Conservation (phyloP, 2,329 filamentous ascomycete species). For the Aspergillus terreus region DNA sequence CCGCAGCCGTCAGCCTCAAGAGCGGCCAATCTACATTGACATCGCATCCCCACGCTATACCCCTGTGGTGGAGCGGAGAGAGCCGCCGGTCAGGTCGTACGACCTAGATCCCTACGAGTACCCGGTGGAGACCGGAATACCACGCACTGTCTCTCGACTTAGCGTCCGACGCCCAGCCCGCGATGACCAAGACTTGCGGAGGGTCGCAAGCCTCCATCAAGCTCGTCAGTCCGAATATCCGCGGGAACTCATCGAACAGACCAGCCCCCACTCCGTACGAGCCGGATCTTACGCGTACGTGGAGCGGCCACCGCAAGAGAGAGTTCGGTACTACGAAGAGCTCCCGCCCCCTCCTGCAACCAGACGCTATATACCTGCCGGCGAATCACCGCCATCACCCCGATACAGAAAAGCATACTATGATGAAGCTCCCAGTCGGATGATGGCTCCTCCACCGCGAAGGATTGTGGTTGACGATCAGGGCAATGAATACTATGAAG, state of each 20-base stretch:
- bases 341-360: constrained; percentile 25
- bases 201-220: constrained; percentile 46
- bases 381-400: constrained; percentile 36
- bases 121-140: constrained; percentile 29
- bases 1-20: constrained; percentile 31
- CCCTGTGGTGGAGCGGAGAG: constrained; percentile 32
- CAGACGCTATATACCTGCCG: constrained; percentile 31
- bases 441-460: constrained; percentile 54
- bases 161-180: constrained; percentile 34
- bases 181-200: constrained; percentile 44
- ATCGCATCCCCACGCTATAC: constrained; percentile 40
- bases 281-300: constrained; percentile 39
- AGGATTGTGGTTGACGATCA: constrained; percentile 78
- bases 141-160: constrained; percentile 39
- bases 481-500: constrained; percentile 73
- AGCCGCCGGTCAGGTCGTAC: constrained; percentile 27
- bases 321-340: constrained; percentile 39
- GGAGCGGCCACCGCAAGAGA: constrained; percentile 35
- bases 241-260: constrained; percentile 42
- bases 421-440: constrained; percentile 42
- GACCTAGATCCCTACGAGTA: constrained; percentile 35
- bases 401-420: constrained; percentile 40
- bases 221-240: constrained; percentile 39
- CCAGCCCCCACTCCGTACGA: constrained; percentile 35
- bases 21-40: constrained; percentile 48